Percentiles rank a stretch among this genome's conserved stretches.
Evolutionary conservation across 2,329 filamentous ascomycete genomes (phyloP).

Genomic region (Ceratocystiopsis brevicomis): DNA sequence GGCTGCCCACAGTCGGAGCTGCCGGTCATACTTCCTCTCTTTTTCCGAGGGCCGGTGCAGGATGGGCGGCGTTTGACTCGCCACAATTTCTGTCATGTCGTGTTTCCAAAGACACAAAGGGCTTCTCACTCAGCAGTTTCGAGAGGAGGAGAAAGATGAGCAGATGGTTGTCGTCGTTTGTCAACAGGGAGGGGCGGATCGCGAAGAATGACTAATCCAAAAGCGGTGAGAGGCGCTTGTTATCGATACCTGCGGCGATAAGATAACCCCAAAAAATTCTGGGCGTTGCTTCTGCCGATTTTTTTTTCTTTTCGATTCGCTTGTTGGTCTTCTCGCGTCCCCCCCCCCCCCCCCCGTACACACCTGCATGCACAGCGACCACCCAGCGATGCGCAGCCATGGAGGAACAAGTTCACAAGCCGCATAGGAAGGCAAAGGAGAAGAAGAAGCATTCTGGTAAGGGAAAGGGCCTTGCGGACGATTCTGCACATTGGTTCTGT

Average conservation of each 20-base stretch:
- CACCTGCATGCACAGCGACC: not conserved
- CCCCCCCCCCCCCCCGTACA: not conserved
- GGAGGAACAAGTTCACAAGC: slow-evolving; percentile 70
- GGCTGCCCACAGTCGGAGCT: slow-evolving; percentile 87
- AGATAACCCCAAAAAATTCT: slow-evolving; percentile 6
- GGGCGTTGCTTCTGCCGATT: slow-evolving; percentile 1
- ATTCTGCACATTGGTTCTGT: too few relatives aligned
- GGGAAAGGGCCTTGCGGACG: slow-evolving; percentile 12
- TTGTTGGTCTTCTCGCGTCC: not conserved
- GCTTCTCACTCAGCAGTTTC: too few relatives aligned
- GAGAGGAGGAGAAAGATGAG: not conserved
- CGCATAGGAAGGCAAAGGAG: slow-evolving; percentile 74
- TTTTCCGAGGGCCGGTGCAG: slow-evolving; percentile 38
- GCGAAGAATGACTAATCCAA: too few relatives aligned
- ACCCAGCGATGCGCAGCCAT: slow-evolving; percentile 26
- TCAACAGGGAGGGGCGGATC: too few relatives aligned
- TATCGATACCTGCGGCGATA: slow-evolving; percentile 8
- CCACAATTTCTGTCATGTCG: slow-evolving; percentile 26
- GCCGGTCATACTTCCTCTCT: slow-evolving; percentile 75
- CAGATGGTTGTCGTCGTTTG: not conserved
- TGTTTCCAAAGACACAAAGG: too few relatives aligned
- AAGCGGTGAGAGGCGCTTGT: too few relatives aligned
- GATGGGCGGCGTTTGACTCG: slow-evolving; percentile 26
- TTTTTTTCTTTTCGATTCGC: not conserved
- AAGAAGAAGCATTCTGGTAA: slow-evolving; percentile 55